A percentile compares a stretch with the other conserved stretches of the same genome.
phyloP scores from a whole-genome alignment of 768 basidiomycete species.

The Suillus sp. region DNA sequence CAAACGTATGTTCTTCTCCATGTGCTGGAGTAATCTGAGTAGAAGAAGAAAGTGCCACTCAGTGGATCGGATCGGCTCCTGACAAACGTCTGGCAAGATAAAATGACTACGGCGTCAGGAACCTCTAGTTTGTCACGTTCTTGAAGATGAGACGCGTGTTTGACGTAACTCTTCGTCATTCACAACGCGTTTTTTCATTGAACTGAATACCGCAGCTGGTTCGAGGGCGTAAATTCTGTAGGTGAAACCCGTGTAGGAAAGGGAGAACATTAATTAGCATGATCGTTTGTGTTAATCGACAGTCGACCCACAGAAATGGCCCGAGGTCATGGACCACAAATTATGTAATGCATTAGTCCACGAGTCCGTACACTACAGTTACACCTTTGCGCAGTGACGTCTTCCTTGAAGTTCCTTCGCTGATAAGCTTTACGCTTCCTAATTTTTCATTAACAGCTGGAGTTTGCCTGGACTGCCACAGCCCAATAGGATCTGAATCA shows the following conservation, averaged over 20 bases:
- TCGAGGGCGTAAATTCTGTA: neutral
- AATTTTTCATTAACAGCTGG: neutral
- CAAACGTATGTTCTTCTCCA: neutral
- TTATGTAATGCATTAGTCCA: neutral
- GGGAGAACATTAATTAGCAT: neutral
- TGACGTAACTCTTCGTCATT: constrained; percentile 17
- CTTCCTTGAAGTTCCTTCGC: neutral
- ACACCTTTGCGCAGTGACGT: neutral
- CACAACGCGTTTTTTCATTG: constrained; percentile 22
- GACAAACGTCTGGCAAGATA: neutral
- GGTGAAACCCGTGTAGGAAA: neutral
- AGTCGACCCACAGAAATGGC: neutral
- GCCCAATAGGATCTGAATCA: neutral
- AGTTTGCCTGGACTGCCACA: neutral
- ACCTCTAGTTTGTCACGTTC: neutral
- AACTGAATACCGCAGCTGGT: constrained; percentile 39
- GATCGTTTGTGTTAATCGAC: neutral
- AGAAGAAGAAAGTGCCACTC: neutral
- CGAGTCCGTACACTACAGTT: neutral
- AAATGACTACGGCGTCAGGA: neutral
- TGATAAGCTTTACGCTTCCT: neutral
- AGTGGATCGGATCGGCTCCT: neutral
- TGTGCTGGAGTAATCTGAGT: neutral
- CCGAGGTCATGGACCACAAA: neutral
- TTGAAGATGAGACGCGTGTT: constrained; percentile 14